phyloP scores from a whole-genome alignment of 2,329 filamentous ascomycete genomes.

The Fusarium irregulare region DNA sequence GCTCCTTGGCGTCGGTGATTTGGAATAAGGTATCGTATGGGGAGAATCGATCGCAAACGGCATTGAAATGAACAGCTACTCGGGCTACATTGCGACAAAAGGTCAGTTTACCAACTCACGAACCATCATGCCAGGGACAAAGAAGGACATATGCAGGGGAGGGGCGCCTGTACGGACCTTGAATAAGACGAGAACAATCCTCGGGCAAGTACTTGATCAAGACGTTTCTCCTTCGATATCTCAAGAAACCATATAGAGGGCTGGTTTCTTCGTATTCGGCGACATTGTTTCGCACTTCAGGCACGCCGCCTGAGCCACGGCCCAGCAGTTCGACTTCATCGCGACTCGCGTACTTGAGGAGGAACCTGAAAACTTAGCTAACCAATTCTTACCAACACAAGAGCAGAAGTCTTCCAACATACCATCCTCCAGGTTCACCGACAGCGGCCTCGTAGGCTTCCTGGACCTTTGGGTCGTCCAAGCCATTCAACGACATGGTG shows the following conservation, averaged over 20 bases:
- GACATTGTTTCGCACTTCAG: constrained; percentile 83
- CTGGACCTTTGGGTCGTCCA: constrained; percentile 83
- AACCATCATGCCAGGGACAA: background rate
- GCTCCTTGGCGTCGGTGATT: constrained; percentile 77
- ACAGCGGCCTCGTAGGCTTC: constrained; percentile 86
- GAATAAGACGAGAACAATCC: constrained; percentile 87
- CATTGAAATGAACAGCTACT: constrained; percentile 78
- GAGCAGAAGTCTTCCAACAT: constrained; percentile 51
- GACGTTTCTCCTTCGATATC: constrained; percentile 89
- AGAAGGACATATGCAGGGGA: background rate
- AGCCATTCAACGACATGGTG: constrained; percentile 93
- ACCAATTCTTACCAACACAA: background rate
- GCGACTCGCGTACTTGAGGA: constrained; percentile 89
- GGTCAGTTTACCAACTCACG: constrained; percentile 27
- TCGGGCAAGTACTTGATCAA: constrained; percentile 93
- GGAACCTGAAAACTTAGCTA: constrained; percentile 73
- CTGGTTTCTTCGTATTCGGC: constrained; percentile 84
- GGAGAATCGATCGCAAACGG: constrained; percentile 77
- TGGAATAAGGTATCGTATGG: constrained; percentile 89
- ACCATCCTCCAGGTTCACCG: constrained; percentile 94
- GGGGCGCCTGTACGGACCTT: constrained; percentile 72
- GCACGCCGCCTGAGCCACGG: constrained; percentile 82
- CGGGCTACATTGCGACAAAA: constrained; percentile 68
- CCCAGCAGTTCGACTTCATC: constrained; percentile 86
- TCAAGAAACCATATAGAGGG: constrained; percentile 90